A percentile compares a stretch with the other conserved stretches of the same genome.
Evolutionary conservation across 768 basidiomycete species (phyloP).

Genomic region (Pilatotrama ljubarskyi): DNA sequence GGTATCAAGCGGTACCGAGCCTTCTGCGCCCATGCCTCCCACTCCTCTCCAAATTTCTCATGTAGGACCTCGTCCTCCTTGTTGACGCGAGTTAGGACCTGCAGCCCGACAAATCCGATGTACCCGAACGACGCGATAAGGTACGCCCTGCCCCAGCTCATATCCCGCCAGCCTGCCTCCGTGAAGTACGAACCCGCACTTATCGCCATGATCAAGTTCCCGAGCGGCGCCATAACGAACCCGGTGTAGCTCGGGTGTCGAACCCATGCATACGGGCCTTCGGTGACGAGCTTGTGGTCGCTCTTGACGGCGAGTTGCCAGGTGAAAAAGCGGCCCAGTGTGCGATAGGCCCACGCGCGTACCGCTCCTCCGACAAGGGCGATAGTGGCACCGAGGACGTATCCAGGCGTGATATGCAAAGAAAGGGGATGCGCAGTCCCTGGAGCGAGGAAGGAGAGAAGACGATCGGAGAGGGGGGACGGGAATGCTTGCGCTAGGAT

Average conservation of each 20-base stretch:
- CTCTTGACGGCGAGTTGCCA: constrained; percentile 6
- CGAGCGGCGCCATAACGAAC: neutral
- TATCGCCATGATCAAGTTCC: neutral
- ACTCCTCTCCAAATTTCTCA: constrained; percentile 6
- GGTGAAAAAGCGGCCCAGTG: constrained; percentile 15
- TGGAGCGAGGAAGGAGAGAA: neutral
- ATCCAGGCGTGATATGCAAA: neutral
- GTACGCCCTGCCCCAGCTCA: neutral
- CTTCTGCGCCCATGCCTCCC: constrained; percentile 11
- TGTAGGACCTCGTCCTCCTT: constrained; percentile 9
- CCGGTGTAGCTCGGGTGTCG: constrained; percentile 15
- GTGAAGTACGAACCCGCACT: constrained; percentile 5
- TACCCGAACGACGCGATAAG: neutral
- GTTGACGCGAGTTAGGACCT: constrained; percentile 2
- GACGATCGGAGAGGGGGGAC: neutral
- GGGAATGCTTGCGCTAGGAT: neutral
- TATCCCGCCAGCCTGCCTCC: neutral
- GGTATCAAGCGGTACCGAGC: constrained; percentile 12
- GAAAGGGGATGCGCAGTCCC: neutral
- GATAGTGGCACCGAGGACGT: neutral
- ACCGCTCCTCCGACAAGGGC: neutral
- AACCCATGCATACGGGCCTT: constrained; percentile 10
- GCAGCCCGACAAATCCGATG: neutral
- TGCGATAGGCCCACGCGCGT: neutral
- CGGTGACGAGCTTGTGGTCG: constrained; percentile 15